Base-by-base conservation (phyloP, 179 eudicot species). In the Beta corolliflora region DNA sequence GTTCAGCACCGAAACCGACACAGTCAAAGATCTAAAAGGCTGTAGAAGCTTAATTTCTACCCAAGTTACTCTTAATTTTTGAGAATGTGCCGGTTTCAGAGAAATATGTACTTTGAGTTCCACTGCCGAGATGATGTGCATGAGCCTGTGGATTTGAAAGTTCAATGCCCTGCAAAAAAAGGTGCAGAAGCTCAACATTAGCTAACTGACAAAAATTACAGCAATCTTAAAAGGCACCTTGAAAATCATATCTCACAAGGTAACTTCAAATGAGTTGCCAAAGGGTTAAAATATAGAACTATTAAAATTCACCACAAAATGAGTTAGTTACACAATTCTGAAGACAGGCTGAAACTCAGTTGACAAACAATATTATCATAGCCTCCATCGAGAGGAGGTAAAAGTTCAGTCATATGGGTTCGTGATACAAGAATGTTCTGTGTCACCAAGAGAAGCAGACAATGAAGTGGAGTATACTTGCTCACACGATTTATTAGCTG, bases 31-130 rank as follows among this genome's bases (percentile, higher is more conserved):
- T 55, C 44, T 77, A 78, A 50, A 60, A 54, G 64, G 15, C 60
- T 5, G 4, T 44, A 53, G 81, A 21, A 75, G 81, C 83, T 90
- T 90, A 92, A 5, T 87, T 86, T 86, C 90, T 67, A 76, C 83
- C 60, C 31, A 81, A 25, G 58, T 81, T 81, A 14, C 83, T 90
- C 90, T 93, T 96, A 81, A 96, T 93, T 93, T 92, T 96, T 16
- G 99, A 94, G 82, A 96, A 94, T 21, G 96, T 92, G 54, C 99
- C 99, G 16, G 91, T 92, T 83, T 96, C 99, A n/a, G 99, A 96
- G 86, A 96, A 96, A 77, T 94, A 95, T 48, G 99, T 94, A 83
- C 99, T 94, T 81, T 94, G 98, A 48, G 96, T 94, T 80, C 99
- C 98, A 80, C 92, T 88, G 23, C 94, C 99, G 16, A 95, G 90